Evolutionary conservation across 2,329 filamentous ascomycete species (phyloP).

Genomic region (Metarhizium humberi): DNA sequence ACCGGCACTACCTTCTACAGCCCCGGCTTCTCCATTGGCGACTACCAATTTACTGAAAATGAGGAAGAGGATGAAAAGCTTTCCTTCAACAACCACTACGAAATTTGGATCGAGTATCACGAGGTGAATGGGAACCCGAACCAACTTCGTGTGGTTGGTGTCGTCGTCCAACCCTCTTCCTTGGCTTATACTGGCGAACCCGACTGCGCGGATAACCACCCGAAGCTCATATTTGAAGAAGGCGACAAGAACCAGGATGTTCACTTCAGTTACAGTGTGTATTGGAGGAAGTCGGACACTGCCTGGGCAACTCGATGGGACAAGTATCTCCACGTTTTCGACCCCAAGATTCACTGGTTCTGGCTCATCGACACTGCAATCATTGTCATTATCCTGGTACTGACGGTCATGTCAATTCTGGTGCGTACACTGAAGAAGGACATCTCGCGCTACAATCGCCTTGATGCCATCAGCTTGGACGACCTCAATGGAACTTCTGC

Average conservation of each 20-base stretch:
- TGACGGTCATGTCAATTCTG: conserved; percentile 88
- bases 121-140: conserved; percentile 56
- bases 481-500: conserved; percentile 73
- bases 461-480: conserved; percentile 84
- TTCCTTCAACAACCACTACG: conserved; percentile 86
- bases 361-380: conserved; percentile 93
- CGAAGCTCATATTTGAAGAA: conserved; percentile 53
- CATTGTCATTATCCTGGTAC: conserved; percentile 83
- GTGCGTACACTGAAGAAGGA: conserved; percentile 85
- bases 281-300: conserved; percentile 75
- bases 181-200: conserved; percentile 46
- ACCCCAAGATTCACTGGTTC: conserved; percentile 99
- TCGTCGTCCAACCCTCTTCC: conserved; percentile 77
- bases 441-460: conserved; percentile 89
- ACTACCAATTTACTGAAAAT: conserved; percentile 48
- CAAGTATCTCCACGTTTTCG: conserved; percentile 94
- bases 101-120: conserved; percentile 90
- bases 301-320: conserved; percentile 98
- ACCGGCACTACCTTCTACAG: conserved; percentile 78
- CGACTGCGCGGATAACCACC: conserved; percentile 53
- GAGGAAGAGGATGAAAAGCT: conserved; percentile 45
- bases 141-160: conserved; percentile 82
- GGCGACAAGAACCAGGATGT: conserved; percentile 49
- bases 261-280: conserved; percentile 85
- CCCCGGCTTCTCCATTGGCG: conserved; percentile 58